A percentile compares a stretch with the other conserved stretches of the same genome.
Conservation (phyloP, 164 flowering plant species). For the Vitis cinerea region DNA sequence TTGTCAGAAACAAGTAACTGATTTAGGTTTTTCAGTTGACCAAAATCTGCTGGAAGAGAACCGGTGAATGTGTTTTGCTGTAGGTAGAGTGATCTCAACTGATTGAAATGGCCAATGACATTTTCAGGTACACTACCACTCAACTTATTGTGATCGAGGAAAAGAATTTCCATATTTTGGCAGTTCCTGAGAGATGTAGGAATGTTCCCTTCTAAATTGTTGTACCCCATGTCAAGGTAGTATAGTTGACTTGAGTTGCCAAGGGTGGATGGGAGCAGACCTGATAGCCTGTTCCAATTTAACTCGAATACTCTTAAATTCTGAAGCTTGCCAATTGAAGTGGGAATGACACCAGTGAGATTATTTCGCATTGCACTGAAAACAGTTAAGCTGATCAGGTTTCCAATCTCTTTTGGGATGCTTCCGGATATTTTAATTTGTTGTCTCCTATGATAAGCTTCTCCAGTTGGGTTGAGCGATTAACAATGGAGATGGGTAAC, state of each 20-base stretch:
- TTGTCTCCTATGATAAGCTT: background rate
- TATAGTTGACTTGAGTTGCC: conserved; percentile 28
- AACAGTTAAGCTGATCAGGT: conserved; percentile 16
- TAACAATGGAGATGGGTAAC: conserved; percentile 22
- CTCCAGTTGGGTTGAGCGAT: conserved; percentile 18
- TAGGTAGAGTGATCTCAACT: background rate
- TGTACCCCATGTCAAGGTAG: conserved; percentile 7
- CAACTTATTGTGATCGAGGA: conserved; percentile 17
- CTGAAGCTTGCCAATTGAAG: conserved; percentile 16
- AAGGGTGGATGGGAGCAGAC: conserved; percentile 23
- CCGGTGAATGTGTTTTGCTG: conserved; percentile 32
- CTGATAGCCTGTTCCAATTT: conserved; percentile 15
- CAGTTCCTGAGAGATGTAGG: conserved; percentile 19
- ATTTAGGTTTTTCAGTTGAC: conserved; percentile 22
- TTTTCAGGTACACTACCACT: conserved; percentile 21
- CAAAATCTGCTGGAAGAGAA: conserved; percentile 29
- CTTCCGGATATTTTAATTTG: conserved; percentile 5
- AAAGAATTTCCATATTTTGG: background rate
- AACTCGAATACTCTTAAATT: conserved; percentile 12
- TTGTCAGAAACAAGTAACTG: conserved; percentile 27
- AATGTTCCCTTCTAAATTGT: conserved; percentile 29
- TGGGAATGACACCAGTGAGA: conserved; percentile 27
- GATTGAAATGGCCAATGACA: conserved; percentile 10
- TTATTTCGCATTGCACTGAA: background rate
- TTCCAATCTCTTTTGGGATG: conserved; percentile 21